Percentiles rank a stretch among this genome's conserved stretches.
phyloP scores from a whole-genome alignment of 805 yeast genomes.

The Suhomyces sp. region DNA sequence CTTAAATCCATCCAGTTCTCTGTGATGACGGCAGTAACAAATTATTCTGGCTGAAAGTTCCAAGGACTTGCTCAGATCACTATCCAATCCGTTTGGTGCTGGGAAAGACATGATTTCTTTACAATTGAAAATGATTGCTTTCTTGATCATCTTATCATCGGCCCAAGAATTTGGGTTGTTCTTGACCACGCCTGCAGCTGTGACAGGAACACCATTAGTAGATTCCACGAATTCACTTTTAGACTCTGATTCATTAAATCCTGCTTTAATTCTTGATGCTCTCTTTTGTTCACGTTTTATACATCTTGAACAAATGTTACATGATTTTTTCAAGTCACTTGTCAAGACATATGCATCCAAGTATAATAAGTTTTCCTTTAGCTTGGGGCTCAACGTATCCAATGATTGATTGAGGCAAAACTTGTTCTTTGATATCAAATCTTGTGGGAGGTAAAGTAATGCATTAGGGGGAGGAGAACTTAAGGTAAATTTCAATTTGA shows the following conservation, averaged over 20 bases:
- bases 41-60: constrained; percentile 74
- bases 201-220: constrained; percentile 9
- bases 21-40: constrained; percentile 95
- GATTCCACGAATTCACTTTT: constrained; percentile 12
- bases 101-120: constrained; percentile 81
- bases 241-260: constrained; percentile 22
- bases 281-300: constrained; percentile 90
- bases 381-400: constrained; percentile 38
- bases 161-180: constrained; percentile 71
- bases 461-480: constrained; percentile 77
- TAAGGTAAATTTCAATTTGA: constrained; percentile 67
- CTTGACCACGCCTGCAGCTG: constrained; percentile 32
- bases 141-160: constrained; percentile 67
- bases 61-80: constrained; percentile 35
- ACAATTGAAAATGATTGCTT: constrained; percentile 89
- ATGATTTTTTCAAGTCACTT: constrained; percentile 46
- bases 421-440: constrained; percentile 84
- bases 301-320: constrained; percentile 85
- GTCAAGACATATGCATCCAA: constrained; percentile 82
- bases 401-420: constrained; percentile 60
- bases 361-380: constrained; percentile 55
- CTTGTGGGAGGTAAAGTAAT: constrained; percentile 78
- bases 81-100: constrained; percentile 48
- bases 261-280: constrained; percentile 86
- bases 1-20: constrained; percentile 81